Evolutionary conservation across 768 basidiomycete genomes (phyloP).

Genomic region (Sarcomyxa edulis): DNA sequence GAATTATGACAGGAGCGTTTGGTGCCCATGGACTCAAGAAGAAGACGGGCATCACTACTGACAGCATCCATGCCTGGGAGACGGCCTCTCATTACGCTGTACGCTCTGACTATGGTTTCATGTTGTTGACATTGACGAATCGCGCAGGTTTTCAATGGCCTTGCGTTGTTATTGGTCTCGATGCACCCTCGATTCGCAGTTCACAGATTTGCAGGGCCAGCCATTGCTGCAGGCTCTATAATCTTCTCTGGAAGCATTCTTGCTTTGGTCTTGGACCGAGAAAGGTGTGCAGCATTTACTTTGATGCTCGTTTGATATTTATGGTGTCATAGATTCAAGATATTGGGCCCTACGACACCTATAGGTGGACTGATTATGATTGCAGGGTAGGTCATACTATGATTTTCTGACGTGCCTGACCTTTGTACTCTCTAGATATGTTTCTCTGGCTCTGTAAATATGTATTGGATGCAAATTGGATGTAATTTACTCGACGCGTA

Average conservation of each 20-base stretch:
- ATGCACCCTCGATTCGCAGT: constrained; percentile 53
- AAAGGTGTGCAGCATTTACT: constrained; percentile 30
- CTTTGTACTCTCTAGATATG: constrained; percentile 33
- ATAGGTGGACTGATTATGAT: constrained; percentile 62
- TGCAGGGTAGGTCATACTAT: constrained; percentile 47
- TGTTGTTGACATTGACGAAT: background rate
- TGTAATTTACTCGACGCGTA: constrained; percentile 3
- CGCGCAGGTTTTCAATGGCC: constrained; percentile 60
- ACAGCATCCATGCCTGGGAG: constrained; percentile 53
- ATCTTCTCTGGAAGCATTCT: constrained; percentile 66
- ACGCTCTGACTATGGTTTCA: constrained; percentile 13
- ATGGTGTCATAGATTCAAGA: constrained; percentile 35
- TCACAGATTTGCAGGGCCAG: constrained; percentile 64
- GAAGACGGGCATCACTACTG: constrained; percentile 41
- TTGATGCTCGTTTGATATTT: constrained; percentile 3
- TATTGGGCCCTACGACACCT: constrained; percentile 63
- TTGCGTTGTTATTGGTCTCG: constrained; percentile 58
- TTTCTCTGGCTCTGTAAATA: constrained; percentile 42
- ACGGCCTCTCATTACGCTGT: constrained; percentile 65
- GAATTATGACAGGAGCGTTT: constrained; percentile 62
- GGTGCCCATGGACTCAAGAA: constrained; percentile 58
- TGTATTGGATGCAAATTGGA: background rate
- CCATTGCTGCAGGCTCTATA: constrained; percentile 49
- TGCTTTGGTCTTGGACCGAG: constrained; percentile 42
- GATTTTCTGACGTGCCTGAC: constrained; percentile 4